Base-by-base conservation (phyloP, 83 land plant species). In the Thuja plicata region DNA sequence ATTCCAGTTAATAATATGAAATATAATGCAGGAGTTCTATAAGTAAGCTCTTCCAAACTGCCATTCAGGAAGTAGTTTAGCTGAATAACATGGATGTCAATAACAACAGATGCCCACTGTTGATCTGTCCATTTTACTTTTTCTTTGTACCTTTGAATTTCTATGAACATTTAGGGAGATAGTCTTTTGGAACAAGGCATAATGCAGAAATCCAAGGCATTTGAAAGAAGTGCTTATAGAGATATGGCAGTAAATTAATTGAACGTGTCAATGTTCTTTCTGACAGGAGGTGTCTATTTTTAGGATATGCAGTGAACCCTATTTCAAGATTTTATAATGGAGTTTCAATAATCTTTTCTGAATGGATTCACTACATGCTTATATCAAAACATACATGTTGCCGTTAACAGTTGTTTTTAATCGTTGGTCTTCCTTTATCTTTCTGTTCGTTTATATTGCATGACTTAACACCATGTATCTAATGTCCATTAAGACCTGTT, bases 1-100 rank as follows among this genome's bases (percentile, higher is more conserved):
- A 83, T 83, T 83, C 34, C 8, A 12, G n/a, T 83, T 43, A 83
- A 41, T 83, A 83, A 83, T 45, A 83, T 48, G 52, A 83, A 43
- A 83, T 45, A 48, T 27, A 48, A 54, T 82, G 85, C n/a, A 82
- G 83, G 40, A 41, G 79, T 76, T 30, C 16, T 76, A 76, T 32
- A 76, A 76, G 10, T 76, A 76, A 32, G 35, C 17, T 35, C 16
- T 15, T 76, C 35, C 38, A 12, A 34, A 13, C 34, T 76, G 38
- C 16, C 79, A 32, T 34, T 76, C 79, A 76, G 38, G 12, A 2
- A 8, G 17, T 34, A 76, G 17, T 76, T 32, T 76, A 76, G 40
- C 38, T 35, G 35, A 76, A 76, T 32, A 76, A 76, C 38, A 27
- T 76, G 79, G 79, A 35, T 76, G 79, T 15, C 79, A 76, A 73